Conservation (phyloP, 129 eudicot species). For the Heracleum sosnowskyi region DNA sequence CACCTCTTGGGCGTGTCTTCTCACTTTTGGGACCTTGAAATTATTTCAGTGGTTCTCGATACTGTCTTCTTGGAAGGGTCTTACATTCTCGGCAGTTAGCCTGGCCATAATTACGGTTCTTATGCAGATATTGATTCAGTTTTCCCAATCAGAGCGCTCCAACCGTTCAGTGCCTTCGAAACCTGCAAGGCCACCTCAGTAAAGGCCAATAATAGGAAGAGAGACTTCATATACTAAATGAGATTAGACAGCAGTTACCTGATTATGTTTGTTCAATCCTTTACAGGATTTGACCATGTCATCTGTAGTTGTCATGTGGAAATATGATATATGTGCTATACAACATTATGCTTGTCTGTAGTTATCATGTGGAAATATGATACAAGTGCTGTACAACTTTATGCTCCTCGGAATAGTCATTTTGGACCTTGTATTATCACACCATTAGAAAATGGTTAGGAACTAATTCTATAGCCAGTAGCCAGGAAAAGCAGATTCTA, state of each 20-base stretch:
- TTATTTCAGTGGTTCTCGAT: constrained; percentile 63
- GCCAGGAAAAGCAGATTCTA: constrained; percentile 3
- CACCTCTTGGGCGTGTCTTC: constrained; percentile 48
- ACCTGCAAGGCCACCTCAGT: constrained; percentile 39
- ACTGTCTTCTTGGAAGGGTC: constrained; percentile 77
- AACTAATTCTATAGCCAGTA: constrained; percentile 10
- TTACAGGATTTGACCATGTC: constrained; percentile 1
- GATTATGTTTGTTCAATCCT: constrained; percentile 1
- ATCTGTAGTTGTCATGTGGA: constrained; percentile 12
- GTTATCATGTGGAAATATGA: constrained; percentile 21
- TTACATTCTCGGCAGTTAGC: constrained; percentile 34
- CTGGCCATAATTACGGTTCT: constrained; percentile 50
- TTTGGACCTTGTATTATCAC: constrained; percentile 12
- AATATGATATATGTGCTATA: constrained; percentile 20
- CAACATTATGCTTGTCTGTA: constrained; percentile 1
- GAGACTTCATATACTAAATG: constrained; percentile 17
- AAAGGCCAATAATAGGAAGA: constrained; percentile 24
- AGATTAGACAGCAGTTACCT: constrained; percentile 29
- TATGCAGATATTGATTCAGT: constrained; percentile 78
- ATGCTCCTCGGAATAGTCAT: neutral
- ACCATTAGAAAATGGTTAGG: neutral
- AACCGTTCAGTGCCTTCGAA: constrained; percentile 36
- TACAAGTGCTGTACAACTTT: neutral
- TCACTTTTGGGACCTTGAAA: constrained; percentile 40
- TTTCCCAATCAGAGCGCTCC: constrained; percentile 78